Evolutionary conservation across 148 eudicot genomes (phyloP).

Genomic region (Pouteria glomerata): DNA sequence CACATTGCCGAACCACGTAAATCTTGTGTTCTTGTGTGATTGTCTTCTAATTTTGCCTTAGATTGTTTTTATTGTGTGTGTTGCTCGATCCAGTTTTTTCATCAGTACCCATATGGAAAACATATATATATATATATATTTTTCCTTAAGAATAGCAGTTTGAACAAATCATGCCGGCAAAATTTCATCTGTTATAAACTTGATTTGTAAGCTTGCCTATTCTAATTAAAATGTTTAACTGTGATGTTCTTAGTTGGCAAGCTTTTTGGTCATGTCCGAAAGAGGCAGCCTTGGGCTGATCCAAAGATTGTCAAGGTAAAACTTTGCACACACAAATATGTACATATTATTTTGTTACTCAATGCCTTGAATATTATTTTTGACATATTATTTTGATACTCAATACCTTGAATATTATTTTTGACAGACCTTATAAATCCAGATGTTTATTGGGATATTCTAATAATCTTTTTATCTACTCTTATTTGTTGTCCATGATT

Average conservation of each 20-base stretch:
- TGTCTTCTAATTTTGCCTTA: no score
- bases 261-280: conserved; percentile 73
- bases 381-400: not conserved
- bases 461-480: not conserved
- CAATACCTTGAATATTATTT: no score
- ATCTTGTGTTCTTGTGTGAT: no score
- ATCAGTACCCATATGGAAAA: no score
- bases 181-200: no score
- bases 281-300: conserved; percentile 97
- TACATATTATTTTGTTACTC: not conserved
- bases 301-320: conserved; percentile 88
- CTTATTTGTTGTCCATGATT: conserved; percentile 2
- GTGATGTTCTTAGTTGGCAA: conserved; percentile 58
- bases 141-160: no score
- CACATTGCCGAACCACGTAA: no score
- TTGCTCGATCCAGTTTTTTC: no score
- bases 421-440: no score
- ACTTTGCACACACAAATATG: not conserved
- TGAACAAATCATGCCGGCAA: not conserved
- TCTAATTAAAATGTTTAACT: not conserved
- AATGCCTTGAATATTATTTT: no score
- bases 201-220: not conserved
- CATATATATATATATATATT: no score
- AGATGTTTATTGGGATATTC: not conserved
- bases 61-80: no score